Evolutionary conservation across 352 stramenopile species (phyloP), one percentile per base, ranked within the genome.

Genomic region (Halophytophthora polymorphica): DNA sequence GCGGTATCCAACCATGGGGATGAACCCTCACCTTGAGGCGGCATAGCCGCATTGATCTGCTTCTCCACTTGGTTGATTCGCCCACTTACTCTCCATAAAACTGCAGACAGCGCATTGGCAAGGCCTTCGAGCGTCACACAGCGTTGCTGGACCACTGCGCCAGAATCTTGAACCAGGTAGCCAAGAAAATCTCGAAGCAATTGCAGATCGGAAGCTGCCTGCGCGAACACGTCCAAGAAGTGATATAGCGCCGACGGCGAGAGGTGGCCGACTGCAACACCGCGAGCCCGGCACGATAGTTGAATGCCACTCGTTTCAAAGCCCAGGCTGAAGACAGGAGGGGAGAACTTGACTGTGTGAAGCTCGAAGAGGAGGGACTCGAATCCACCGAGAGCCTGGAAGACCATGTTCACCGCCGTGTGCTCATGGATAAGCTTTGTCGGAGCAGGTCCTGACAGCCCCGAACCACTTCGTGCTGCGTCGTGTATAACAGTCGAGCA

Each of bases 301-400:
- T 61, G 34, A n/a, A 71, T 45, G 5, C 39, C 40, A 13, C 52
- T 60, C 4, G 53, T 61, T 35, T 53, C 17, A 25, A 83, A 69
- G 28, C 82, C 64, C 7, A 61, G 31, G 35, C 65, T 55, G 38
- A 89, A 77, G 2, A 73, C 35, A n/a, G 31, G 28, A 13, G 56
- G 61, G 12, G 17, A 43, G 13, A 22, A 53, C 15, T 39, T 56
- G 5, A 41, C 21, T 12, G 37, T 23, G 1, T 21, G 51, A 35
- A 66, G 57, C 17, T 86, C 70, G 59, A 90, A 86, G 8, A 86
- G 47, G 5, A 75, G 45, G 5, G 76, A 81, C 14, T 71, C 61
- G 0, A 85, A 57, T 0, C 79, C 79, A 50, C 69, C 50, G 14
- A 90, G 50, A 14, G 72, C 77, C 50, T 86, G 68, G n/a, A 90